Conservation (phyloP, 208 protist species). For the Trypanosoma rangeli region DNA sequence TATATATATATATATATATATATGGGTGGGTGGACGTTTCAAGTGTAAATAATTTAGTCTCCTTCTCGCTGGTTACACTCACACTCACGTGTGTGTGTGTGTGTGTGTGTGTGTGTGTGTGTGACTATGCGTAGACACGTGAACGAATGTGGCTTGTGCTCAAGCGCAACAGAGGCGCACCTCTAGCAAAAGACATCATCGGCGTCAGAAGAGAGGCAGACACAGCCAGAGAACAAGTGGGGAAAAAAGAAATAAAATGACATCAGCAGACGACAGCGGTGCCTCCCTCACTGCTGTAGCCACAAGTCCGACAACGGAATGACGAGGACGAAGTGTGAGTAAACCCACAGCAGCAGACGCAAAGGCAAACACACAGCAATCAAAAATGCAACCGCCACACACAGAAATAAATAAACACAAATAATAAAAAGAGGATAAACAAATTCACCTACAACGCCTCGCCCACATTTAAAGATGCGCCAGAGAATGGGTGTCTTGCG, state of each 20-base stretch:
- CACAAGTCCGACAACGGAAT: too few species aligned
- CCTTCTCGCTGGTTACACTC: too few species aligned
- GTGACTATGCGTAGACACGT: too few species aligned
- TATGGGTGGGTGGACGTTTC: too few species aligned
- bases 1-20: slow-evolving; percentile 14
- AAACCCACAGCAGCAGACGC: too few species aligned
- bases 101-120: too few species aligned
- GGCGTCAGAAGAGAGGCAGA: slow-evolving; percentile 9
- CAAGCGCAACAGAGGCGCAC: slow-evolving; percentile 1
- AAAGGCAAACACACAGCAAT: slow-evolving; percentile 4
- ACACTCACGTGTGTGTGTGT: too few species aligned
- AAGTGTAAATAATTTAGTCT: too few species aligned
- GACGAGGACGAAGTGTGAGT: too few species aligned
- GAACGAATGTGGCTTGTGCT: background rate
- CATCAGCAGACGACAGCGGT: background rate
- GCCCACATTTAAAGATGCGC: too few species aligned
- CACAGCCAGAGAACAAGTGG: slow-evolving; percentile 7
- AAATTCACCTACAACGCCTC: too few species aligned
- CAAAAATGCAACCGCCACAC: background rate
- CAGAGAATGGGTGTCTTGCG: too few species aligned
- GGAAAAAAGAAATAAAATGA: slow-evolving; percentile 1
- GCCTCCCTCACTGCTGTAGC: background rate
- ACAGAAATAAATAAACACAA: background rate
- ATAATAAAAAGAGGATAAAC: slow-evolving; percentile 22
- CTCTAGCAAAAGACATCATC: slow-evolving; percentile 5